Evolutionary conservation across 2,329 filamentous ascomycete species (phyloP).

Genomic region (Talaromyces sp.): DNA sequence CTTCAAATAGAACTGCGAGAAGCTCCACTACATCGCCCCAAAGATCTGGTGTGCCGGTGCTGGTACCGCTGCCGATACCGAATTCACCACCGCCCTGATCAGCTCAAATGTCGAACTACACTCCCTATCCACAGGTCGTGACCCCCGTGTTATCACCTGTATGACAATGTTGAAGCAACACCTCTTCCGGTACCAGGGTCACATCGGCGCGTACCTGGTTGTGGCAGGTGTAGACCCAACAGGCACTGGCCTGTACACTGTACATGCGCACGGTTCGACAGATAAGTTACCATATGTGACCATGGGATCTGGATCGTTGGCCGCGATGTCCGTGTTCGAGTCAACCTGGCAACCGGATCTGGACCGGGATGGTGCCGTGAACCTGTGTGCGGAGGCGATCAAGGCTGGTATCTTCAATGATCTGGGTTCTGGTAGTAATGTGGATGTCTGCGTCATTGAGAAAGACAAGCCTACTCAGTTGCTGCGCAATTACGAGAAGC

Average conservation of each 20-base stretch:
- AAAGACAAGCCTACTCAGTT: slow-evolving; percentile 86
- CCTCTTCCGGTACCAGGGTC: slow-evolving; percentile 95
- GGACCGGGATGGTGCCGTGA: slow-evolving; percentile 77
- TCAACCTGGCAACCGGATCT: slow-evolving; percentile 85
- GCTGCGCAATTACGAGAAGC: slow-evolving; percentile 88
- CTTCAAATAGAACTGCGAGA: slow-evolving; percentile 82
- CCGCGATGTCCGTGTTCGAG: slow-evolving; percentile 98
- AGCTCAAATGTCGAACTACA: slow-evolving; percentile 98
- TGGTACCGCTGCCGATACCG: slow-evolving; percentile 95
- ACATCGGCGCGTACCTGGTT: slow-evolving; percentile 97
- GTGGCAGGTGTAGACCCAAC: slow-evolving; percentile 96
- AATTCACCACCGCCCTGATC: slow-evolving; percentile 98
- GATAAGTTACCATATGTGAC: slow-evolving; percentile 99
- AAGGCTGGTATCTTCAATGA: slow-evolving; percentile 98
- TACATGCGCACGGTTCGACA: slow-evolving; percentile 96
- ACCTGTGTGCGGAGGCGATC: slow-evolving; percentile 83
- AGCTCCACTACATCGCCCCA: slow-evolving; percentile 97
- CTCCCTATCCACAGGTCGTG: slow-evolving; percentile 91
- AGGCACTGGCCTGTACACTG: slow-evolving; percentile 92
- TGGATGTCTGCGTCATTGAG: slow-evolving; percentile 95
- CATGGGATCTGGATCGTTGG: slow-evolving; percentile 94
- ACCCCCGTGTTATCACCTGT: slow-evolving; percentile 95
- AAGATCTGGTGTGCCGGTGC: slow-evolving; percentile 99
- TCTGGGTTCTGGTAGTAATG: slow-evolving; percentile 92
- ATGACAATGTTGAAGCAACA: slow-evolving; percentile 99